phyloP scores from a whole-genome alignment of 345 rosid genomes.

The Aurinia saxatilis region DNA sequence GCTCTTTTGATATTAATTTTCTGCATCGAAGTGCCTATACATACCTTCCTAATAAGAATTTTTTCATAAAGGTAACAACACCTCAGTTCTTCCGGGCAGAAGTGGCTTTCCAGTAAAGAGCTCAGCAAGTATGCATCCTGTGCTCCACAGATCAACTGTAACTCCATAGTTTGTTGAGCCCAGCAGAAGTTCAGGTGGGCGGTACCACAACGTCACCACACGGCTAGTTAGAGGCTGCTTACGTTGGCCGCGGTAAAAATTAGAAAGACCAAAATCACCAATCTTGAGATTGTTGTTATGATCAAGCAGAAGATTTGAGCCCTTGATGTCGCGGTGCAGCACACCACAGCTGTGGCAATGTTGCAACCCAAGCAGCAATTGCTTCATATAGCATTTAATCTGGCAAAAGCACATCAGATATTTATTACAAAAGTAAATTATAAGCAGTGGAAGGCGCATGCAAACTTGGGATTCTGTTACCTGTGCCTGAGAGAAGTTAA shows the following conservation, averaged over 20 bases:
- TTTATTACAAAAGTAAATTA: background rate
- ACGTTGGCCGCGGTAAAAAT: slow-evolving; percentile 28
- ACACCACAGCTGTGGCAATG: slow-evolving; percentile 63
- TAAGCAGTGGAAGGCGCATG: background rate
- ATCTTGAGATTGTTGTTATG: slow-evolving; percentile 51
- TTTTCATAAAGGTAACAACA: background rate
- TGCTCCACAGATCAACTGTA: slow-evolving; percentile 34
- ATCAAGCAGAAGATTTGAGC: slow-evolving; percentile 55
- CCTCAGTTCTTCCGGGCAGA: slow-evolving; percentile 36
- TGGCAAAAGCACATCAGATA: slow-evolving; percentile 11
- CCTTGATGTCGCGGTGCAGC: slow-evolving; percentile 67
- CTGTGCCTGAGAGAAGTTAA: slow-evolving; percentile 58
- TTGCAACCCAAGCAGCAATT: slow-evolving; percentile 53
- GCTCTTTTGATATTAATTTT: background rate
- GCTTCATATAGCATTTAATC: slow-evolving; percentile 72
- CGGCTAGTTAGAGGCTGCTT: slow-evolving; percentile 36
- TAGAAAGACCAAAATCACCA: slow-evolving; percentile 67
- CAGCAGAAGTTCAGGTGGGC: slow-evolving; percentile 35
- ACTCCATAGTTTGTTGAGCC: slow-evolving; percentile 34
- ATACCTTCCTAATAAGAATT: background rate
- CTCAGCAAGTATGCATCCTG: slow-evolving; percentile 36
- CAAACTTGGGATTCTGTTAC: slow-evolving; percentile 16
- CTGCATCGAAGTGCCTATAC: background rate
- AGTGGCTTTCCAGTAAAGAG: slow-evolving; percentile 31
- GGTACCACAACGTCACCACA: slow-evolving; percentile 37